Conservation (phyloP, 768 basidiomycete genomes). For the Terana coerulea region DNA sequence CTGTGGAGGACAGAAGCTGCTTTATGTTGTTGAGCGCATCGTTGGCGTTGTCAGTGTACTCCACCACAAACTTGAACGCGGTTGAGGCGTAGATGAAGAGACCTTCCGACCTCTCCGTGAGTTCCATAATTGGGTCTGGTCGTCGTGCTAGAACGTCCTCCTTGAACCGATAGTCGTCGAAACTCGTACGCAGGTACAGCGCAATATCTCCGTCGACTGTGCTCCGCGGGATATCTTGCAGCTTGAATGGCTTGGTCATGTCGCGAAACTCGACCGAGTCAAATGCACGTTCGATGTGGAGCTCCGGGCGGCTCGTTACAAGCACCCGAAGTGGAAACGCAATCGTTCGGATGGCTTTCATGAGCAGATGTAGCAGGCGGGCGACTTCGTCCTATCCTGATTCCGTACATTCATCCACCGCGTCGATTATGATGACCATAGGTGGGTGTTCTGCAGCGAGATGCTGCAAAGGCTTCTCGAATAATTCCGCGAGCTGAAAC, state of each 20-base stretch:
- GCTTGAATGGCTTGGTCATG: conserved; percentile 3
- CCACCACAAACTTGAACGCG: conserved; percentile 1
- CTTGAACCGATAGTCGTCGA: not conserved
- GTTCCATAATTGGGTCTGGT: not conserved
- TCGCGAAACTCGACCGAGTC: not conserved
- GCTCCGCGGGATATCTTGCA: conserved; percentile 1
- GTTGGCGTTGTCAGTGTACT: not conserved
- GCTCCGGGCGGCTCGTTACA: conserved; percentile 7
- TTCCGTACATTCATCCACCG: conserved; percentile 1
- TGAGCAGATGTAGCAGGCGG: not conserved
- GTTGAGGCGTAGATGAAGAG: conserved; percentile 9
- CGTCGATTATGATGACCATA: conserved; percentile 4
- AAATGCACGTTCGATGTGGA: not conserved
- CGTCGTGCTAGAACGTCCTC: not conserved
- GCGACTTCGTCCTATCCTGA: not conserved
- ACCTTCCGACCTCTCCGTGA: not conserved
- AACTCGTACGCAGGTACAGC: not conserved
- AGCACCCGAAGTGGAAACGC: conserved; percentile 3
- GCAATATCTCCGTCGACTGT: not conserved
- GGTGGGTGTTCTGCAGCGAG: not conserved
- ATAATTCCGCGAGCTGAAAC: not conserved
- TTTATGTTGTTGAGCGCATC: not conserved
- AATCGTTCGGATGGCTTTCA: not conserved
- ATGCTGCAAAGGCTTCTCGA: not conserved
- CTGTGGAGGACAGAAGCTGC: not conserved